Conservation (phyloP, 805 yeast genomes). For the Candida odintsovae region DNA sequence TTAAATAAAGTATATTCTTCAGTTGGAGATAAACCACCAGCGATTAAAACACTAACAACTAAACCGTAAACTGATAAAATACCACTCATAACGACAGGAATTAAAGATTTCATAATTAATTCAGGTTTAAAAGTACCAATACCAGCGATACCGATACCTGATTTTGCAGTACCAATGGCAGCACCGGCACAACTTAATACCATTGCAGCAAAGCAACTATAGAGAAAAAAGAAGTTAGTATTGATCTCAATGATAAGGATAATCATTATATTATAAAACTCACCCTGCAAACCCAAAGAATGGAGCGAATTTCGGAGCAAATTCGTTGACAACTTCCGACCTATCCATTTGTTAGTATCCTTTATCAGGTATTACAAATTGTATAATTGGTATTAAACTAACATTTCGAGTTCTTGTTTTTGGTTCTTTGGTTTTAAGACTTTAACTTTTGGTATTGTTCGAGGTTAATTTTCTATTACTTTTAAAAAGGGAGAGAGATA, state of each 20-base stretch:
- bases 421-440: neutral
- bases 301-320: conserved; percentile 90
- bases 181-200: conserved; percentile 94
- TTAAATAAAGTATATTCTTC: conserved; percentile 80
- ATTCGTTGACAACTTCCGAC: conserved; percentile 47
- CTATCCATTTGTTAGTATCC: conserved; percentile 16
- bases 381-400: neutral
- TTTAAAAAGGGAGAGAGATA: neutral
- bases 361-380: neutral
- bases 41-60: conserved; percentile 93
- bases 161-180: conserved; percentile 96
- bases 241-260: too few relatives aligned
- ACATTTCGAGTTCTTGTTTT: neutral
- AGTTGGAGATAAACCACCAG: conserved; percentile 79
- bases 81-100: conserved; percentile 98
- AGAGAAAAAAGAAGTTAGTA: conserved; percentile 4
- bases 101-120: conserved; percentile 87
- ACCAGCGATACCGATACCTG: conserved; percentile 97
- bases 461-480: neutral
- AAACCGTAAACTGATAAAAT: conserved; percentile 94
- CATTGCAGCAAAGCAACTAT: conserved; percentile 82
- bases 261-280: conserved; percentile 7
- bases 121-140: conserved; percentile 98
- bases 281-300: conserved; percentile 95
- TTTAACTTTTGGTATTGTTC: too few relatives aligned